Evolutionary conservation across 208 protist genomes (phyloP).

Genomic region (Trypanosoma brucei): DNA sequence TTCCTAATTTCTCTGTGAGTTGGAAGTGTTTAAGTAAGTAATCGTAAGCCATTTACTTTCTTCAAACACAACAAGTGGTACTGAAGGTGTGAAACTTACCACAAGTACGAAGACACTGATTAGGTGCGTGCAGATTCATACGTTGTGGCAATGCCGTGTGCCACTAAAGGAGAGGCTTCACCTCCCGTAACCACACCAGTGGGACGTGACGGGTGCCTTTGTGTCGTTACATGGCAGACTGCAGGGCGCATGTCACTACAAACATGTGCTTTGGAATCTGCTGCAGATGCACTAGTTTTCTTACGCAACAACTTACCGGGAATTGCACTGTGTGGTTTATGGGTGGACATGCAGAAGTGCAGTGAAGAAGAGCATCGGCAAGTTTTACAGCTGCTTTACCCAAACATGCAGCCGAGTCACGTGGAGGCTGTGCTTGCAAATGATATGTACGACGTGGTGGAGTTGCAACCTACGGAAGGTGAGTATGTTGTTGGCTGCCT

Average conservation of each 20-base stretch:
- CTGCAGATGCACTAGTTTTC: slow-evolving; percentile 3
- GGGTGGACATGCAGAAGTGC: slow-evolving; percentile 51
- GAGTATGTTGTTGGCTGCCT: slow-evolving; percentile 51
- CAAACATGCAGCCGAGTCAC: slow-evolving; percentile 33
- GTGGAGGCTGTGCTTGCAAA: slow-evolving; percentile 44
- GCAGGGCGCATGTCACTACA: not conserved
- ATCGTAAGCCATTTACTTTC: too few relatives aligned
- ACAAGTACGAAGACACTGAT: too few relatives aligned
- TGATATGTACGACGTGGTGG: slow-evolving; percentile 61
- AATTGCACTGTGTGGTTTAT: slow-evolving; percentile 19
- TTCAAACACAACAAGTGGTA: too few relatives aligned
- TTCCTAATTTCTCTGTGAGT: too few relatives aligned
- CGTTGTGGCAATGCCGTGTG: not conserved
- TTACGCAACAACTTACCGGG: not conserved
- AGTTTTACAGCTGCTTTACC: slow-evolving; percentile 26
- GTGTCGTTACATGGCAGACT: not conserved
- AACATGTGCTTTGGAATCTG: not conserved
- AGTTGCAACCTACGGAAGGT: slow-evolving; percentile 44
- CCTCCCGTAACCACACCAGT: not conserved
- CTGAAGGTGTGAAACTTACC: too few relatives aligned
- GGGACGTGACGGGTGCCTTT: not conserved
- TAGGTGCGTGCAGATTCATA: not conserved
- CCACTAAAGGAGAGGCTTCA: not conserved
- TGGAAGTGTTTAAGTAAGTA: too few relatives aligned
- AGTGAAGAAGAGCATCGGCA: slow-evolving; percentile 31